Base-by-base conservation (phyloP, 768 basidiomycete genomes). In the Termitomyces sp. region DNA sequence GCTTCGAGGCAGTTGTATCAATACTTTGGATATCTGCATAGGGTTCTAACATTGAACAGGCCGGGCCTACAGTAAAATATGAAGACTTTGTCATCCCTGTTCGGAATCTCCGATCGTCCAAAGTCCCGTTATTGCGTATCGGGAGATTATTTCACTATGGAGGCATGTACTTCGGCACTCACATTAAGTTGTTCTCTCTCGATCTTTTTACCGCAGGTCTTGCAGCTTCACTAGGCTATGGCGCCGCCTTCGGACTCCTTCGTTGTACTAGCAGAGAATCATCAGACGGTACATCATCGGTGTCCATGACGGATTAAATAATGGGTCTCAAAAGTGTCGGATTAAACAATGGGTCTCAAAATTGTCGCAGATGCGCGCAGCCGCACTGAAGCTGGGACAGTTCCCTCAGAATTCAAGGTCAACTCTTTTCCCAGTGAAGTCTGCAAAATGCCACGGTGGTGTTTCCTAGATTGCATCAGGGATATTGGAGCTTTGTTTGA, bases 321-420 rank as follows among this genome's bases (percentile, higher is more conserved):
- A 2, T 79, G 98, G 0, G 97, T 98, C 1, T 85, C 86, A 1
- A 97, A 96, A 65, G 77, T 99, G n/a, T 87, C 92, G 0, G n/a
- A 80, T 98, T 56, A 86, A 86, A 52, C 83, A 95, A 2, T 79
- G 98, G 0, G 97, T 98, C 1, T 85, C 86, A 1, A 97, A 96
- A 65, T 77, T 99, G n/a, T 87, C 92, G 0, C 84, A 88, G 68
- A 98, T 99, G 97, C 79, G 95, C 15, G 96, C 96, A 0, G 97
- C 96, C 0, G 97, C 97, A 1, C 77, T 99, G 59, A 98, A 99
- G 72, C 75, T 98, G 2, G 97, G 97, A 0, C 97, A 98, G 67
- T 99, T 98, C 67, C n/a, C 80, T 98, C 79, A 96, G 94, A 68
- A 98, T 98, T 33, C 97, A 99, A 80, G 94, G 81, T 81, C 20